These are phyloP conservation scores for Irpex lacteus DNA, from an alignment of 1,284 basidiomycete species.

Conservation along the genomic window DNA sequence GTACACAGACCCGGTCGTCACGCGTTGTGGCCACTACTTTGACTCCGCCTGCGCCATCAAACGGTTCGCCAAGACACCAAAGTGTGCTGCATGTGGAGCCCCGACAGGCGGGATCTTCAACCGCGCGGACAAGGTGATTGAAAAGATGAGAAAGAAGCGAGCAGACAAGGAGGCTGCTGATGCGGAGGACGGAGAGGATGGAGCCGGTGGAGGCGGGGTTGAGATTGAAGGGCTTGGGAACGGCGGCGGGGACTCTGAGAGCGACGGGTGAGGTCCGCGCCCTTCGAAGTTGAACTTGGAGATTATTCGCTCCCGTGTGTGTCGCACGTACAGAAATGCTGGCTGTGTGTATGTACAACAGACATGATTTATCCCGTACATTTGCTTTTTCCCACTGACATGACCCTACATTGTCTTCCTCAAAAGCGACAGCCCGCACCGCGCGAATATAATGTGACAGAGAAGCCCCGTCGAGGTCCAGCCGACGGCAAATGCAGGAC, in stretches of 20 bases:
- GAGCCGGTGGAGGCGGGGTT: slow-evolving; percentile 37
- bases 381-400: neutral
- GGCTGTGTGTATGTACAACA: neutral
- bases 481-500: neutral
- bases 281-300: neutral
- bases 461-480: neutral
- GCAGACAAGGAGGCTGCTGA: slow-evolving; percentile 45
- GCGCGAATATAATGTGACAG: too few species aligned
- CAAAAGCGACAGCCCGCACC: too few species aligned
- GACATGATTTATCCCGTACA: neutral
- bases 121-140: slow-evolving; percentile 79
- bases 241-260: slow-evolving; percentile 20
- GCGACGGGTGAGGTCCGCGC: neutral
- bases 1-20: slow-evolving; percentile 94
- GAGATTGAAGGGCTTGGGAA: slow-evolving; percentile 62
- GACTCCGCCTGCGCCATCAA: slow-evolving; percentile 94
- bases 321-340: neutral
- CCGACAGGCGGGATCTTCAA: slow-evolving; percentile 96
- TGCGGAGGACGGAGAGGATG: slow-evolving; percentile 37
- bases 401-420: too few species aligned
- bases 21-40: slow-evolving; percentile 96
- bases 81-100: slow-evolving; percentile 93
- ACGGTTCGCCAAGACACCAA: slow-evolving; percentile 90
- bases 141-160: slow-evolving; percentile 67
- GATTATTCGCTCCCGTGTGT: neutral